Evolutionary conservation across 305 asterid species (phyloP).

Genomic region (Striga hermonthica): DNA sequence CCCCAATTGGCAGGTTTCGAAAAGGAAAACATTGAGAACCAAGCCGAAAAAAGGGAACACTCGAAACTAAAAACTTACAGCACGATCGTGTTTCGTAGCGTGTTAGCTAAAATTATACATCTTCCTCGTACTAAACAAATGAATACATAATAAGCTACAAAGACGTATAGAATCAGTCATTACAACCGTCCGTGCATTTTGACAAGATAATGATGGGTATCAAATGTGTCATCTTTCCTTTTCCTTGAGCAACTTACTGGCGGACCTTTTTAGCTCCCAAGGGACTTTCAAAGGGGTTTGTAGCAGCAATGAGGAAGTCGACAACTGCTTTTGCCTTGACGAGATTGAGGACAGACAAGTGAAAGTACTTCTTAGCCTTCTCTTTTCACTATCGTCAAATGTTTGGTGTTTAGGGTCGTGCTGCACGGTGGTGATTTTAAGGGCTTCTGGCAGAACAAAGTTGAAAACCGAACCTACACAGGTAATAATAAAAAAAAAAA

Average conservation of each 20-base stretch:
- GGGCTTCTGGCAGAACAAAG: constrained; percentile 67
- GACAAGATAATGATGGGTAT: too few relatives aligned
- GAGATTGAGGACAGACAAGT: constrained; percentile 67
- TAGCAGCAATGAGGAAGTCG: constrained; percentile 57
- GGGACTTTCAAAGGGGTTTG: constrained; percentile 68
- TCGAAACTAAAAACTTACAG: too few relatives aligned
- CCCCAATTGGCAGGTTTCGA: too few relatives aligned
- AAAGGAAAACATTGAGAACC: too few relatives aligned
- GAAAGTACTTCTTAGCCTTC: constrained; percentile 56
- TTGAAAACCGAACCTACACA: constrained; percentile 58
- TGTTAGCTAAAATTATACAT: too few relatives aligned
- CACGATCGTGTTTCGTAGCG: too few relatives aligned
- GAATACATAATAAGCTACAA: too few relatives aligned
- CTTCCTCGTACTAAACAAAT: too few relatives aligned
- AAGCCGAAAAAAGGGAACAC: too few relatives aligned
- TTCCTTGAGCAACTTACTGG: constrained; percentile 47
- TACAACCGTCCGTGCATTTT: too few relatives aligned
- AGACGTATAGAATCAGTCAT: too few relatives aligned
- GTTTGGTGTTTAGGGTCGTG: constrained; percentile 46
- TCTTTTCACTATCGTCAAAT: constrained; percentile 38
- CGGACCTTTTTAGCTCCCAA: constrained; percentile 54
- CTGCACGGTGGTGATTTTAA: constrained; percentile 48
- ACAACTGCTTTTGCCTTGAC: constrained; percentile 64
- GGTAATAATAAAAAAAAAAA: too few relatives aligned
- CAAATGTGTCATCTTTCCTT: constrained; percentile 3